Evolutionary conservation across 768 basidiomycete genomes (phyloP).

Genomic region (Agrocybe praecox): DNA sequence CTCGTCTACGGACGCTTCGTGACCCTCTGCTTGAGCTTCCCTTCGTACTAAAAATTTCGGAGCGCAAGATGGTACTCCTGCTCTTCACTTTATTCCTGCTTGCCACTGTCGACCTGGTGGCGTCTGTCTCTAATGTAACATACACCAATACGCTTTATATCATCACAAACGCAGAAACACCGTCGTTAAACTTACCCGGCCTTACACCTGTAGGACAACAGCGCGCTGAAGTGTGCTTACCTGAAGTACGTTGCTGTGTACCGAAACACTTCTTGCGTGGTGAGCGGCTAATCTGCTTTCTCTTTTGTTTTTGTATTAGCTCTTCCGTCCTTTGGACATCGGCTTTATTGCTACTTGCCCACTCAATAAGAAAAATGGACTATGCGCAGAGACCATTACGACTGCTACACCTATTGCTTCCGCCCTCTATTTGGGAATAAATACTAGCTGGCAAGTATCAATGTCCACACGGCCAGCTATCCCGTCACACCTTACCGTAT

Average conservation of each 20-base stretch:
- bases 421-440: constrained; percentile 15
- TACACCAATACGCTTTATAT: constrained; percentile 13
- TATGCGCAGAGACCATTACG: constrained; percentile 16
- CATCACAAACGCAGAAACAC: constrained; percentile 14
- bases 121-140: not conserved
- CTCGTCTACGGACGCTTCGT: no score
- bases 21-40: no score
- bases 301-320: not conserved
- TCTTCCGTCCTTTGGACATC: constrained; percentile 14
- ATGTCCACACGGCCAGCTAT: no score
- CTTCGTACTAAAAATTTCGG: no score
- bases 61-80: not conserved
- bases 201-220: constrained; percentile 10
- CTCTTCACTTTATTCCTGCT: constrained; percentile 1
- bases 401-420: constrained; percentile 18
- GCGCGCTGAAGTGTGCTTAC: constrained; percentile 1
- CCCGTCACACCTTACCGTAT: no score
- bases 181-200: constrained; percentile 9
- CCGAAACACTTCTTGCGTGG: not conserved
- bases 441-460: constrained; percentile 21
- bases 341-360: constrained; percentile 21
- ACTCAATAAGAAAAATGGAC: constrained; percentile 16
- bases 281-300: not conserved
- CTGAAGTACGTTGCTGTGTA: not conserved
- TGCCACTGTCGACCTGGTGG: constrained; percentile 21